Percentiles rank a stretch among this genome's conserved stretches.
Conservation (phyloP, 495 filamentous ascomycete genomes). For the Neurospora sp. region DNA sequence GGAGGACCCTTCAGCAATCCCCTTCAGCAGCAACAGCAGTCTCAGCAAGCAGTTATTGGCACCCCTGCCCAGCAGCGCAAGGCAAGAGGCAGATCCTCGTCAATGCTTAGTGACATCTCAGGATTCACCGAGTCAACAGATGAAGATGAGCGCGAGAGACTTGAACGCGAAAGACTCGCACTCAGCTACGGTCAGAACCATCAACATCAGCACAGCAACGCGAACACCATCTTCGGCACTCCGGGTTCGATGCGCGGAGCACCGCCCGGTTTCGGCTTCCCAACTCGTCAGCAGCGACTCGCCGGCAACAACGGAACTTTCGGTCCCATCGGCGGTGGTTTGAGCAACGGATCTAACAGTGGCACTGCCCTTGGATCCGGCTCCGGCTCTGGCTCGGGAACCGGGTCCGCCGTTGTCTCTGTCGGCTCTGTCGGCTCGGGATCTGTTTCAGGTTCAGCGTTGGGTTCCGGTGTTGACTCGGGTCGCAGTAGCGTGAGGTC, state of each 20-base stretch:
- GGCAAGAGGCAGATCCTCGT: conserved; percentile 48
- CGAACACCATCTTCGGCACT: background rate
- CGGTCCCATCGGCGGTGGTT: background rate
- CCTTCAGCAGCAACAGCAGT: conserved; percentile 1
- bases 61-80: conserved; percentile 18
- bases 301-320: background rate
- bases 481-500: conserved; percentile 28
- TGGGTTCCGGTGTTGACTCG: conserved; percentile 16
- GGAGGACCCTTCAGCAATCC: conserved; percentile 14
- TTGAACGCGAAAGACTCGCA: background rate
- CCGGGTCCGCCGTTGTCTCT: conserved; percentile 15
- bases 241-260: conserved; percentile 13
- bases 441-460: conserved; percentile 17
- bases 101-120: conserved; percentile 57
- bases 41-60: conserved; percentile 5
- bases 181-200: conserved; percentile 2
- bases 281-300: background rate
- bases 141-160: conserved; percentile 19
- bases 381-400: conserved; percentile 15
- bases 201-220: background rate
- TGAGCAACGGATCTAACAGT: conserved; percentile 8
- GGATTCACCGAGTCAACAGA: conserved; percentile 53
- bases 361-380: conserved; percentile 4
- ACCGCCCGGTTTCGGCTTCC: conserved; percentile 20
- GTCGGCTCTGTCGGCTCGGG: conserved; percentile 12